Base-by-base conservation (phyloP, 106 monocot species). In the Amphibolis antarctica region DNA sequence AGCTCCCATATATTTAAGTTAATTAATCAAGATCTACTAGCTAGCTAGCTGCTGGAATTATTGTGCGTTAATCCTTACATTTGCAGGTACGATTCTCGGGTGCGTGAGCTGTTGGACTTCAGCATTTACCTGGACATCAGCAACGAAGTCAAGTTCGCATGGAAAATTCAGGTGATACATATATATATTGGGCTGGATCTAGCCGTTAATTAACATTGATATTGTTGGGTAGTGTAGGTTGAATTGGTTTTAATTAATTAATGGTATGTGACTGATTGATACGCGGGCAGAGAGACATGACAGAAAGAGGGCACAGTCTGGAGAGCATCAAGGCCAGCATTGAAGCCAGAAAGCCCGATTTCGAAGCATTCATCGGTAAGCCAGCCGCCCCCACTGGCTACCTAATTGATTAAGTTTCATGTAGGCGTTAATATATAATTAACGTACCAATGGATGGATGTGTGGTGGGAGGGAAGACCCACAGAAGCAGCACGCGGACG, bases 121-220 rank as follows among this genome's bases (percentile, higher is more conserved):
- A 96, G 96, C 54, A 90, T 94, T 71, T 94, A 94, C 82, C 75
- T 96, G 68, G 96, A 96, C 68, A 96, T 96, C 73, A 96, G 96
- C 70, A 84, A 96, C 72, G 96, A 96, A 54, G 96, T 96, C 28
- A 96, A 96, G 27, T 96, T 96, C 70, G 96, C 96, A 55, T 96
- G 96, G 89, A 96, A 96, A 63, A 96, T 96, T 75, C 96, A 96
- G 90, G 96, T 86, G n/a, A n/a, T n/a, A n/a, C n/a, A n/a, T n/a
- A n/a, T n/a, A n/a, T n/a, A n/a, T n/a, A n/a, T n/a, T n/a, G n/a
- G n/a, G n/a, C n/a, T n/a, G n/a, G n/a, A n/a, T n/a, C n/a, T n/a
- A n/a, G n/a, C n/a, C n/a, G n/a, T n/a, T n/a, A n/a, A n/a, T n/a
- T n/a, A n/a, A n/a, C n/a, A n/a, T n/a, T n/a, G n/a, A n/a, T n/a